Evolutionary conservation across 768 basidiomycete species (phyloP).

Genomic region (Tylopilus sp.): DNA sequence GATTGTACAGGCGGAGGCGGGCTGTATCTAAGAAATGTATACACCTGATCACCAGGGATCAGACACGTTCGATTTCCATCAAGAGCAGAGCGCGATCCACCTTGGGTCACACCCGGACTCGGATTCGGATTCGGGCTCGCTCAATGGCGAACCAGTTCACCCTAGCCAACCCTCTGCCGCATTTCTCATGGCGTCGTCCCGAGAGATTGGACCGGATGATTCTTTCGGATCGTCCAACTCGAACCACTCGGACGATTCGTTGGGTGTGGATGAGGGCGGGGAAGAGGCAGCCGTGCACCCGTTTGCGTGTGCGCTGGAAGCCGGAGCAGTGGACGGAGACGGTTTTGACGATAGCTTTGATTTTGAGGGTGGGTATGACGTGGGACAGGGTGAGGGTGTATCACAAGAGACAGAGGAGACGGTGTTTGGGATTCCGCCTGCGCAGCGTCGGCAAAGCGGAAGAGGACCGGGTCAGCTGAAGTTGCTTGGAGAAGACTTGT

Average conservation of each 20-base stretch:
- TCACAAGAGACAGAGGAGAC: conserved; percentile 53
- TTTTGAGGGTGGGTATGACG: conserved; percentile 38
- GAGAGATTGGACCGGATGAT: conserved; percentile 30
- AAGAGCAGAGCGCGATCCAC: conserved; percentile 20
- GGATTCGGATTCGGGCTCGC: conserved; percentile 60
- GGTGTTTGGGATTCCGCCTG: conserved; percentile 65
- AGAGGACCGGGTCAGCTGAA: conserved; percentile 36
- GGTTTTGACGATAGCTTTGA: conserved; percentile 53
- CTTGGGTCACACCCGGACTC: conserved; percentile 13
- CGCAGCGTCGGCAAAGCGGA: conserved; percentile 36
- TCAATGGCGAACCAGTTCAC: conserved; percentile 51
- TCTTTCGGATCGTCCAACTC: conserved; percentile 49
- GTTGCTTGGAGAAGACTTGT: conserved; percentile 60
- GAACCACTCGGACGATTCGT: conserved; percentile 57
- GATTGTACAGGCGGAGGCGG: no score
- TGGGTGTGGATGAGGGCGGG: conserved; percentile 43
- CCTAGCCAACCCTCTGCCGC: conserved; percentile 67
- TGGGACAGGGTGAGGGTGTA: conserved; percentile 12
- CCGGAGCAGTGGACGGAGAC: conserved; percentile 35
- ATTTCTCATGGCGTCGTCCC: conserved; percentile 58
- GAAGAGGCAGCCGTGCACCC: conserved; percentile 52
- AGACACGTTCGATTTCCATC: conserved; percentile 24
- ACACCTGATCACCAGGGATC: conserved; percentile 25
- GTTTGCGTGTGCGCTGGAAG: conserved; percentile 44
- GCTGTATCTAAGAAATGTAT: no score